Evolutionary conservation across 768 basidiomycete species (phyloP), one percentile per base, ranked within the genome.

Genomic region (Trametes sanguinea): DNA sequence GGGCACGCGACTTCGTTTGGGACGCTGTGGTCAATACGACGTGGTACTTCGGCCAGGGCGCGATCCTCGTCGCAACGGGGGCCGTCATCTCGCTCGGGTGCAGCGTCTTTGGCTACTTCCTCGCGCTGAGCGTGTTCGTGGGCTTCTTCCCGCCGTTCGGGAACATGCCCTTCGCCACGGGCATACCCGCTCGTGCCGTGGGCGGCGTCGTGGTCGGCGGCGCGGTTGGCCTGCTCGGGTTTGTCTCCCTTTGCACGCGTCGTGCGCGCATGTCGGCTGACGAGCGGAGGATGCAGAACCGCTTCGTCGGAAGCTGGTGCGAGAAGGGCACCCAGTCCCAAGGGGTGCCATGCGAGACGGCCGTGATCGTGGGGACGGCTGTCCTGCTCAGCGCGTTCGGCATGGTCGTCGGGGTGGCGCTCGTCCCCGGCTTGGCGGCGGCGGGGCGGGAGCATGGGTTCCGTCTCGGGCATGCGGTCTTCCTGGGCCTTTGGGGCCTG

Each of bases 401-500:
- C n/a, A 13, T 61, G 35, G 47, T 35, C 37, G 29, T 55, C 40
- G 60, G 61, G 32, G n/a, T 62, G 40, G 48, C 33, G 33, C 40
- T 62, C 30, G 43, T 44, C 22, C 61, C 61, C 4, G 42, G 48
- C 2, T 42, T 62, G 11, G 42, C 22, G 40, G 54, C 43, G 33
- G 42, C n/a, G 11, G 61, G 10, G 47, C 22, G 33, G 47, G 59
- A 47, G 22, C 51, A 17, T 13, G 59, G 59, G 44, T 61, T 46
- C 30, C 16, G 13, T 6, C 2, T 33, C 35, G 17, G 48, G 43
- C 54, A 55, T 6, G 61, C 61, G 22, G 48, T 51, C 6, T 42
- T 37, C 7, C 9, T 45, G 6, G 54, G 61, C 5, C n/a, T 55
- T n/a, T 62, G 61, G 61, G 61, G 61, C 13, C 17, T 45, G n/a